These are phyloP conservation scores for Heterobasidion parviporum DNA, from an alignment of 1,284 basidiomycete species.

Conservation along the genomic window DNA sequence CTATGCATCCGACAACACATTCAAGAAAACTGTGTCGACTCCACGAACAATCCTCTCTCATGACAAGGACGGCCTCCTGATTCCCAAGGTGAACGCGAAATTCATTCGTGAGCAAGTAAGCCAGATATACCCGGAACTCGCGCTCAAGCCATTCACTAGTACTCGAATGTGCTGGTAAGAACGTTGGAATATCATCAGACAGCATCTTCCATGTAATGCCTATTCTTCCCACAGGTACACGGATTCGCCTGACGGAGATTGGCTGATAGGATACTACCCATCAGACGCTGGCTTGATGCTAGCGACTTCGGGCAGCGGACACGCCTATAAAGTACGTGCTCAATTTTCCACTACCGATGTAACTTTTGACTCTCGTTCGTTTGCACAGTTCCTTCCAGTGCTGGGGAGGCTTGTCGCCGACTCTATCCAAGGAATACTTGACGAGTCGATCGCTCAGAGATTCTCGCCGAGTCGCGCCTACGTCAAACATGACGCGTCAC, in stretches of 20 bases:
- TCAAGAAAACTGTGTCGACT: constrained; percentile 36
- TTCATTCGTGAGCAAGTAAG: constrained; percentile 44
- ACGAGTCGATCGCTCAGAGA: constrained; percentile 38
- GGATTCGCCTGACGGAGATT: constrained; percentile 68
- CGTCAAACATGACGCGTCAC: constrained; percentile 23
- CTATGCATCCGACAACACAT: constrained; percentile 17
- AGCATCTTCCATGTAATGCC: background rate
- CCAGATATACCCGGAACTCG: constrained; percentile 67
- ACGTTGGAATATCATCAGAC: background rate
- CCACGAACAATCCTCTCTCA: constrained; percentile 57
- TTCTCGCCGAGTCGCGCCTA: constrained; percentile 42
- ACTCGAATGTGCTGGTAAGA: constrained; percentile 82
- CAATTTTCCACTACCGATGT: background rate
- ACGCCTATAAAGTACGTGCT: constrained; percentile 65
- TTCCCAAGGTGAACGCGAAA: constrained; percentile 49
- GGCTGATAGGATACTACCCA: constrained; percentile 68
- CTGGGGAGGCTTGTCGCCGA: constrained; percentile 73
- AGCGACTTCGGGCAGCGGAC: constrained; percentile 75
- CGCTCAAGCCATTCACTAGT: constrained; percentile 50
- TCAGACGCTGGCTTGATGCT: constrained; percentile 50
- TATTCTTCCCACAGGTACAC: constrained; percentile 47
- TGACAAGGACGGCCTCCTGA: constrained; percentile 51
- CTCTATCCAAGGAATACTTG: constrained; percentile 57
- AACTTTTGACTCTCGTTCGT: background rate
- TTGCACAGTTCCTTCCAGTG: constrained; percentile 67